phyloP scores from a whole-genome alignment of 2,329 filamentous ascomycete genomes.

The Xylariaceae sp. region DNA sequence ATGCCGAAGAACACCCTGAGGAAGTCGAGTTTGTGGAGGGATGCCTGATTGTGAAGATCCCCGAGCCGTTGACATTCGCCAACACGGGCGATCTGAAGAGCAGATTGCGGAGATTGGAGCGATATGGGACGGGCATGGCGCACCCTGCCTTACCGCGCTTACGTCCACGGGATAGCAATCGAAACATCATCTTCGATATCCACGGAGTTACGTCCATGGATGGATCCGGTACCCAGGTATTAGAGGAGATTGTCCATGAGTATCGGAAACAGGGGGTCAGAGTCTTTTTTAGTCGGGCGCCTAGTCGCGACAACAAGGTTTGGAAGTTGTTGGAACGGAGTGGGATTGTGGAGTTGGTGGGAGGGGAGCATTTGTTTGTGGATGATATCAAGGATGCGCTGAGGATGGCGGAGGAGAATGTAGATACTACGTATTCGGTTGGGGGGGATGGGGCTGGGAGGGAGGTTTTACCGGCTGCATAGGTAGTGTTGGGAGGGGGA shows the following conservation, averaged over 20 bases:
- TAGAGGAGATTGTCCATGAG: constrained; percentile 77
- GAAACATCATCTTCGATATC: constrained; percentile 93
- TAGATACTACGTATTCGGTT: constrained; percentile 4
- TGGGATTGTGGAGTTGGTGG: constrained; percentile 79
- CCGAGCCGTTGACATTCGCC: constrained; percentile 91
- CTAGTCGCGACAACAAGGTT: constrained; percentile 48
- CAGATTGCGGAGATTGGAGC: constrained; percentile 73
- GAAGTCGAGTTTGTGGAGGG: constrained; percentile 84
- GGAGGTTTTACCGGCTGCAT: constrained; percentile 2
- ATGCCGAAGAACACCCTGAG: constrained; percentile 68
- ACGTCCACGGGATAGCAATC: constrained; percentile 71
- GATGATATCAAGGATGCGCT: constrained; percentile 79
- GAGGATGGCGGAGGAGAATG: constrained; percentile 59
- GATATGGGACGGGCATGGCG: constrained; percentile 78
- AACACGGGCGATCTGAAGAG: constrained; percentile 91
- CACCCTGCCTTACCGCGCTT: constrained; percentile 84
- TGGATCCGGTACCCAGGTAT: constrained; percentile 85
- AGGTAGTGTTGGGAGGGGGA: not conserved
- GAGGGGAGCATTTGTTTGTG: constrained; percentile 73
- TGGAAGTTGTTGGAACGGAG: constrained; percentile 69
- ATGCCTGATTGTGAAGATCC: constrained; percentile 93
- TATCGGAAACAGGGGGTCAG: constrained; percentile 73
- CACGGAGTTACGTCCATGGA: constrained; percentile 96
- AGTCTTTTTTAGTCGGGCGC: constrained; percentile 65
- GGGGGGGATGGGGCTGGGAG: constrained; percentile 2